Evolutionary conservation across 2,329 filamentous ascomycete genomes (phyloP).

Genomic region (Botryotinia calthae): DNA sequence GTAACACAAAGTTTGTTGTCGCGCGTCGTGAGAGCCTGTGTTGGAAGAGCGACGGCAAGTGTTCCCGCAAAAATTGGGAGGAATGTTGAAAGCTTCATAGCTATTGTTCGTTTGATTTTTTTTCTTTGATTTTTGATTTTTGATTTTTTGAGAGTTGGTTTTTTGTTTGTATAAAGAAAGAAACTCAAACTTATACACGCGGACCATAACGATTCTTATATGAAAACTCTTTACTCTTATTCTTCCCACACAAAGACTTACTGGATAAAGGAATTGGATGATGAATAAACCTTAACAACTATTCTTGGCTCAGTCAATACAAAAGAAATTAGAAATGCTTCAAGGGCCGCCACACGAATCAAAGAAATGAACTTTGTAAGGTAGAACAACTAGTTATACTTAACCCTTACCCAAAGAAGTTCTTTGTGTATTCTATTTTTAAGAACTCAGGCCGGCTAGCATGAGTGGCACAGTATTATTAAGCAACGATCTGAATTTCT

Average conservation of each 20-base stretch:
- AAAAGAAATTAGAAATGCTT: not conserved
- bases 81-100: not conserved
- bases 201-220: not conserved
- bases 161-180: not conserved
- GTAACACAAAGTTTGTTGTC: not conserved
- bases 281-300: not conserved
- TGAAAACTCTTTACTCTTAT: not conserved
- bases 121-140: not conserved
- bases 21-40: not conserved
- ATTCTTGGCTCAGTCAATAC: not conserved
- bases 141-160: not conserved
- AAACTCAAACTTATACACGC: too few relatives aligned
- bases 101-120: not conserved
- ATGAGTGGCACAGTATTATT: not conserved
- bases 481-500: not conserved
- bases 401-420: not conserved
- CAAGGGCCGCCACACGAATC: not conserved
- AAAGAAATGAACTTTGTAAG: not conserved
- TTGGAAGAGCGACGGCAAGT: not conserved
- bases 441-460: too few relatives aligned
- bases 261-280: not conserved
- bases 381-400: not conserved
- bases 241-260: not conserved
- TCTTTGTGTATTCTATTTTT: not conserved
- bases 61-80: not conserved